Evolutionary conservation across 2,329 filamentous ascomycete genomes (phyloP).

Genomic region (Sporothrix pallida): DNA sequence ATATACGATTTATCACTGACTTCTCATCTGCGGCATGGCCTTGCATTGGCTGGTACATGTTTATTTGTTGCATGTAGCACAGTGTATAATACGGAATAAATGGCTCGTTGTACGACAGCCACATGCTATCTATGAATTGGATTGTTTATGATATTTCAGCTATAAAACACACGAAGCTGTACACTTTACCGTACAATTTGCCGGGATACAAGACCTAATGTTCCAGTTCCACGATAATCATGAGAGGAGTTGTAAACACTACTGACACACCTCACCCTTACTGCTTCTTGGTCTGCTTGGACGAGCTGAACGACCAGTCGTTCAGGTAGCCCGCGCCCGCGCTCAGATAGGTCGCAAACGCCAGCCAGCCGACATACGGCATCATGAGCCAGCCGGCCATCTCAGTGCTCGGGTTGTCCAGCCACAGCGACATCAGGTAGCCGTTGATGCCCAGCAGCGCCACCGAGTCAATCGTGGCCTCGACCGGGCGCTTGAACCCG

Average conservation of each 20-base stretch:
- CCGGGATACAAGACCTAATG: too few relatives aligned
- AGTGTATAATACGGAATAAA: too few relatives aligned
- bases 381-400: slow-evolving; percentile 74
- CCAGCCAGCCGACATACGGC: slow-evolving; percentile 85
- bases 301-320: slow-evolving; percentile 62
- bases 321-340: slow-evolving; percentile 72
- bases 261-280: background rate
- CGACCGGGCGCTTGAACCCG: slow-evolving; percentile 71
- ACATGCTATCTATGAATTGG: too few relatives aligned
- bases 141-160: background rate
- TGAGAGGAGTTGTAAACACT: background rate
- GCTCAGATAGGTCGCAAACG: slow-evolving; percentile 86
- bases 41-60: background rate
- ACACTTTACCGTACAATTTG: too few relatives aligned
- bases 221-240: background rate
- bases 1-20: background rate
- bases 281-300: slow-evolving; percentile 39
- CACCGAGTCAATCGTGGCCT: slow-evolving; percentile 77
- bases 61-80: slow-evolving; percentile 36
- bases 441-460: slow-evolving; percentile 73
- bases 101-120: too few relatives aligned
- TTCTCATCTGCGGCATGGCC: background rate
- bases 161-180: too few relatives aligned
- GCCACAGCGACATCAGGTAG: slow-evolving; percentile 77
- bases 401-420: slow-evolving; percentile 17